Evolutionary conservation across 2,329 filamentous ascomycete species (phyloP).

Genomic region (Neofusicoccum umdonicola): DNA sequence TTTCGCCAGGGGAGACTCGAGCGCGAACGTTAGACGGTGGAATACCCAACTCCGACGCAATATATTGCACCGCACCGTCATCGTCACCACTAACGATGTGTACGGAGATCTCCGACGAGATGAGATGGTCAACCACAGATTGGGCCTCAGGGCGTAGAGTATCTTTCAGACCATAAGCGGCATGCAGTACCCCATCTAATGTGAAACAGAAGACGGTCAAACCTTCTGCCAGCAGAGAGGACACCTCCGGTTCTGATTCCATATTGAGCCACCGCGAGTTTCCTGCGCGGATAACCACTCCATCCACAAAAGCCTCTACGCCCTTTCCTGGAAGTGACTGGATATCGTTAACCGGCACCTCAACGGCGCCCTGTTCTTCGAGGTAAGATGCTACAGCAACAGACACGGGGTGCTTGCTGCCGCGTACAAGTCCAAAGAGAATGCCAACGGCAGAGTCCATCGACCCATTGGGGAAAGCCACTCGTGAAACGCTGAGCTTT

Average conservation of each 20-base stretch:
- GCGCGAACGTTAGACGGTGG: slow-evolving; percentile 40
- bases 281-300: neutral
- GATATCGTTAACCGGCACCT: neutral
- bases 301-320: neutral
- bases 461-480: slow-evolving; percentile 17
- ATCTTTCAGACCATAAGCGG: slow-evolving; percentile 52
- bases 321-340: slow-evolving; percentile 1
- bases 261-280: slow-evolving; percentile 2
- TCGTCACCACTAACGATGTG: slow-evolving; percentile 61
- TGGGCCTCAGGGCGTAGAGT: slow-evolving; percentile 51
- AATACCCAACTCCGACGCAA: slow-evolving; percentile 44
- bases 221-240: neutral
- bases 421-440: slow-evolving; percentile 42
- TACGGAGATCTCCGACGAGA: slow-evolving; percentile 46
- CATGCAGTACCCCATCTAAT: slow-evolving; percentile 42
- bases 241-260: neutral
- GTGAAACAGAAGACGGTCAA: slow-evolving; percentile 42
- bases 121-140: slow-evolving; percentile 52
- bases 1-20: slow-evolving; percentile 53
- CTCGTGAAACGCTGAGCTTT: slow-evolving; percentile 39
- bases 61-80: slow-evolving; percentile 45
- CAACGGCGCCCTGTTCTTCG: neutral
- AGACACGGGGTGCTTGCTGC: slow-evolving; percentile 20
- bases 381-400: neutral
- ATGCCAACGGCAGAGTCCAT: slow-evolving; percentile 23